Conservation (phyloP, 2,329 filamentous ascomycete species). For the Cladosporium velox region DNA sequence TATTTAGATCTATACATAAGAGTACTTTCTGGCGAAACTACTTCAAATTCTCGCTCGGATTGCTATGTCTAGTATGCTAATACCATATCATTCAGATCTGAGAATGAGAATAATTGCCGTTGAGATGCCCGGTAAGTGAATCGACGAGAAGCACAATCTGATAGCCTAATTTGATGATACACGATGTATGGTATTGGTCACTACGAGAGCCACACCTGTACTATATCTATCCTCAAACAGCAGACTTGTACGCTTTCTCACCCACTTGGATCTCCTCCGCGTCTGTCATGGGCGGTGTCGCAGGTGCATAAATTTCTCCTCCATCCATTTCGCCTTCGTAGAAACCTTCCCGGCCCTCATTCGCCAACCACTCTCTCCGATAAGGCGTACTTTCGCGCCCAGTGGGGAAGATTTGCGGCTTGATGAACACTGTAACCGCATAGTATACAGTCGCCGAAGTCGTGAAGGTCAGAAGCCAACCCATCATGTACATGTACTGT, state of each 20-base stretch:
- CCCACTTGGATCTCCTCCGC: constrained; percentile 11
- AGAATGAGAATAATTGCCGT: no score
- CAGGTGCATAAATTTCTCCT: constrained; percentile 18
- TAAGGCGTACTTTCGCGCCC: constrained; percentile 18
- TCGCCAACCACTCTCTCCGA: constrained; percentile 21
- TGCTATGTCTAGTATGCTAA: no score
- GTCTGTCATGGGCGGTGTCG: constrained; percentile 20
- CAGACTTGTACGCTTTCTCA: constrained; percentile 12
- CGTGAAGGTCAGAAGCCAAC: constrained; percentile 19
- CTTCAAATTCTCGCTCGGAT: no score
- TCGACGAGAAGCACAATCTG: neutral
- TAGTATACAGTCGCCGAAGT: constrained; percentile 21
- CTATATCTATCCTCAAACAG: neutral
- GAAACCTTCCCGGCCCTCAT: constrained; percentile 22
- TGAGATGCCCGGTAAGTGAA: no score
- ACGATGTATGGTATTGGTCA: neutral
- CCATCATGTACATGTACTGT: constrained; percentile 20
- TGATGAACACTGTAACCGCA: constrained; percentile 5
- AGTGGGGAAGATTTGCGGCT: constrained; percentile 18
- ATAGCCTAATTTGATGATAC: neutral
- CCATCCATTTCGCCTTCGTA: constrained; percentile 18
- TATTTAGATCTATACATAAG: no score
- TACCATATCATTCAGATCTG: no score
- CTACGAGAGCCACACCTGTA: neutral
- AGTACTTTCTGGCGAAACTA: no score